phyloP scores from a whole-genome alignment of 129 eudicot species.

The Helianthus tuberosus region DNA sequence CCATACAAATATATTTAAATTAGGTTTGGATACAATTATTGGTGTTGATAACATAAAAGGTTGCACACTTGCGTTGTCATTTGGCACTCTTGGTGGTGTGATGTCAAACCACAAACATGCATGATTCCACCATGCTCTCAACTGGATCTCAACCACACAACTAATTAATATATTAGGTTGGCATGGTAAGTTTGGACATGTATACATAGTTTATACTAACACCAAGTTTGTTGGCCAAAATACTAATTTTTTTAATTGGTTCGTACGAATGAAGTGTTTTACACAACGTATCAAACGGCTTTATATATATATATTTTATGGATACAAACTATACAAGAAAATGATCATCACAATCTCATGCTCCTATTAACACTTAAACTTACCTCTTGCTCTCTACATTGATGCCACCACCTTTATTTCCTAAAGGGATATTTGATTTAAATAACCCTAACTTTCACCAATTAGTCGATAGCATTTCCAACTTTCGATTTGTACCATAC shows the following conservation, averaged over 20 bases:
- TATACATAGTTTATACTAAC: background rate
- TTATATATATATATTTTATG: too few relatives aligned
- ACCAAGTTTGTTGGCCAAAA: background rate
- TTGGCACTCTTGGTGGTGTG: slow-evolving; percentile 32
- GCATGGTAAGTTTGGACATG: background rate
- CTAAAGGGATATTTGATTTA: too few relatives aligned
- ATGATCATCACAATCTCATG: too few relatives aligned
- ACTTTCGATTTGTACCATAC: too few relatives aligned
- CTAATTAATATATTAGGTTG: background rate
- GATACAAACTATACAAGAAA: too few relatives aligned
- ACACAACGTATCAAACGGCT: background rate
- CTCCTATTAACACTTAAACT: too few relatives aligned
- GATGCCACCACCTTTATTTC: too few relatives aligned
- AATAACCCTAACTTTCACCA: too few relatives aligned
- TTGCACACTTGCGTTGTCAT: slow-evolving; percentile 32
- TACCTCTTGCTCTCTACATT: too few relatives aligned
- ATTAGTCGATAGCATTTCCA: too few relatives aligned
- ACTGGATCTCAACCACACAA: slow-evolving; percentile 11
- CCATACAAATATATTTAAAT: slow-evolving; percentile 1
- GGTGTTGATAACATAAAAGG: slow-evolving; percentile 27
- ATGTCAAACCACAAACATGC: slow-evolving; percentile 32
- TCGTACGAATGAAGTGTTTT: background rate
- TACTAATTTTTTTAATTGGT: background rate
- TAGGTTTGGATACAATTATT: slow-evolving; percentile 18
- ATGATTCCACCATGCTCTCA: slow-evolving; percentile 22